Evolutionary conservation across 495 filamentous ascomycete genomes (phyloP).

Genomic region (Aspergillus ostianus): DNA sequence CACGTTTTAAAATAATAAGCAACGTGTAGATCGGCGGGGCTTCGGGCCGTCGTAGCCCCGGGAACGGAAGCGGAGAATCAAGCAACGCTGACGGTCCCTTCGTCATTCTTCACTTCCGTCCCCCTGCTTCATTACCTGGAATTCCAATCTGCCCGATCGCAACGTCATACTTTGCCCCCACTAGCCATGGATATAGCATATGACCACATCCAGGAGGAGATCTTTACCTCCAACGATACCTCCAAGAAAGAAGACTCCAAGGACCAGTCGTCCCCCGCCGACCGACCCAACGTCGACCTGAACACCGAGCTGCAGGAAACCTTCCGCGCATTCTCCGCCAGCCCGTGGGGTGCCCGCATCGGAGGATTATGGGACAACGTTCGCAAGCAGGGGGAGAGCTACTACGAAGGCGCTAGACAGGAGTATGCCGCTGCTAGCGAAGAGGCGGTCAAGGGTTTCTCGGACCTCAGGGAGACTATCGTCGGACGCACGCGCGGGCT

Average conservation of each 20-base stretch:
- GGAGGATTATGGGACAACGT: constrained; percentile 88
- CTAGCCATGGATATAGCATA: constrained; percentile 87
- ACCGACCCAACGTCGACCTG: constrained; percentile 56
- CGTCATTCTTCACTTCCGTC: constrained; percentile 4
- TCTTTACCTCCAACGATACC: constrained; percentile 58
- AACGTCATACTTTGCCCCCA: neutral
- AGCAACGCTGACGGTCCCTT: constrained; percentile 1
- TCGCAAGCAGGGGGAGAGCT: constrained; percentile 83
- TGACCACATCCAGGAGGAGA: constrained; percentile 92
- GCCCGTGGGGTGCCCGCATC: constrained; percentile 85
- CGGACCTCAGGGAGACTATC: constrained; percentile 64
- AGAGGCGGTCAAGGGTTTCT: constrained; percentile 82
- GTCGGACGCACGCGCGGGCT: constrained; percentile 71
- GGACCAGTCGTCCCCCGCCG: constrained; percentile 31
- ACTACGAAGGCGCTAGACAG: constrained; percentile 79
- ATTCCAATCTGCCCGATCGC: constrained; percentile 1
- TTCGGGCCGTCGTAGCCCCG: constrained; percentile 28
- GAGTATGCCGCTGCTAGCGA: constrained; percentile 75
- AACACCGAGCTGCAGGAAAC: constrained; percentile 92
- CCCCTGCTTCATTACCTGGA: neutral
- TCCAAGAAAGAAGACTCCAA: constrained; percentile 39
- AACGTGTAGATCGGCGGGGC: neutral
- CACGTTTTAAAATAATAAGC: too few species aligned
- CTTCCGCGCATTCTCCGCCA: constrained; percentile 86
- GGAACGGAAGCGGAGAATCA: constrained; percentile 13